Percentiles rank a stretch among this genome's conserved stretches.
phyloP scores from a whole-genome alignment of 2,329 filamentous ascomycete species.

The Neurospora sp. region DNA sequence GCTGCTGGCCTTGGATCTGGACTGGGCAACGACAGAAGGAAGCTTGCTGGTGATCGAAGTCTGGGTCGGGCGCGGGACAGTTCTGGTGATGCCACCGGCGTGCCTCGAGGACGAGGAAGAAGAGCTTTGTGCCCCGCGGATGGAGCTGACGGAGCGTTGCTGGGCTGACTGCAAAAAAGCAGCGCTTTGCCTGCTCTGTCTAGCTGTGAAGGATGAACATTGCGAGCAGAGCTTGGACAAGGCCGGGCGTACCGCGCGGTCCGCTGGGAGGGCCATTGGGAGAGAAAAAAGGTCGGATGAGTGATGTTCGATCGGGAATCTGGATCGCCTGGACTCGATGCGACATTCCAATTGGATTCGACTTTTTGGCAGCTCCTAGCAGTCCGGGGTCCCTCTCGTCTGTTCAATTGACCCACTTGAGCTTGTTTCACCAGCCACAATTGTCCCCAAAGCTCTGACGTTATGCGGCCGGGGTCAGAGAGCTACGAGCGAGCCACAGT shows the following conservation, averaged over 20 bases:
- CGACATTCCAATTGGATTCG: background rate
- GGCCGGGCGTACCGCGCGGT: constrained; percentile 30
- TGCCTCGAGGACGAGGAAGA: background rate
- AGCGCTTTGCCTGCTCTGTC: constrained; percentile 18
- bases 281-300: background rate
- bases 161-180: constrained; percentile 10
- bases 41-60: constrained; percentile 6
- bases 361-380: background rate
- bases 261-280: constrained; percentile 19
- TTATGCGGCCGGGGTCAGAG: background rate
- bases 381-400: background rate
- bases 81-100: background rate
- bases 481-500: background rate
- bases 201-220: constrained; percentile 27
- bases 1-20: constrained; percentile 10
- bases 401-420: background rate
- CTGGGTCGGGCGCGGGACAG: background rate
- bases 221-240: constrained; percentile 30
- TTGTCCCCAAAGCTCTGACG: background rate
- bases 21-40: constrained; percentile 11
- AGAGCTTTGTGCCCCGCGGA: constrained; percentile 7
- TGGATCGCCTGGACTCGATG: background rate
- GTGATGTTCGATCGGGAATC: background rate
- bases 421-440: background rate
- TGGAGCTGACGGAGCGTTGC: constrained; percentile 10